A percentile compares a stretch with the other conserved stretches of the same genome.
Conservation (phyloP, 768 basidiomycete species). For the Kwoniella sp. region DNA sequence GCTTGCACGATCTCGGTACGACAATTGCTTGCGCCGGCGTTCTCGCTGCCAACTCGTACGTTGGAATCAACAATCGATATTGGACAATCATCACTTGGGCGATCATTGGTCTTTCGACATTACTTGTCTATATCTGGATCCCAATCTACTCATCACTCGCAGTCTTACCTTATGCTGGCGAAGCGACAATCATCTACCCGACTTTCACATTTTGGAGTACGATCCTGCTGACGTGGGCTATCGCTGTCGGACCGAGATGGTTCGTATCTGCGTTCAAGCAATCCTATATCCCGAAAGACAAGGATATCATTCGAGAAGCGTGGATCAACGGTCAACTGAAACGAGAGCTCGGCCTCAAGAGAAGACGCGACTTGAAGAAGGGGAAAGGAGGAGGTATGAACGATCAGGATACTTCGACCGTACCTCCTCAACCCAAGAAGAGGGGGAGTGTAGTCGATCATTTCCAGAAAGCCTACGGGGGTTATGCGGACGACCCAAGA, state of each 20-base stretch:
- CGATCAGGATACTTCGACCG: constrained; percentile 3
- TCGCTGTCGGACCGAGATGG: constrained; percentile 81
- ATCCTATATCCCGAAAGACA: constrained; percentile 78
- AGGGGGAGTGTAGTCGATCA: constrained; percentile 21
- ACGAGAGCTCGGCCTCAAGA: constrained; percentile 39
- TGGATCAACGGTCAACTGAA: constrained; percentile 51
- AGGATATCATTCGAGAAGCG: constrained; percentile 83
- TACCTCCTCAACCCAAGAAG: constrained; percentile 10
- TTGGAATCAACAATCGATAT: constrained; percentile 87
- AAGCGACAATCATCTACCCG: constrained; percentile 72
- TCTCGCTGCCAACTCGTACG: constrained; percentile 81
- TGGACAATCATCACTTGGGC: constrained; percentile 60
- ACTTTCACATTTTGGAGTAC: constrained; percentile 82
- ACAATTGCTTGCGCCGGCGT: constrained; percentile 86
- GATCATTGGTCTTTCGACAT: constrained; percentile 48
- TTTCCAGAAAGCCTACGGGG: constrained; percentile 15
- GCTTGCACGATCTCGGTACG: constrained; percentile 84
- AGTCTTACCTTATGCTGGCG: constrained; percentile 70
- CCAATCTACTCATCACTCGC: constrained; percentile 80
- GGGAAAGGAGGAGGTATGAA: background rate
- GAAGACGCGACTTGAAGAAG: constrained; percentile 23
- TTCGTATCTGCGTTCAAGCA: constrained; percentile 70
- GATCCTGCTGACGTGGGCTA: constrained; percentile 67
- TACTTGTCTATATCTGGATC: constrained; percentile 77
- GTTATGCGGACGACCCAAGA: constrained; percentile 10